Evolutionary conservation across 2,329 filamentous ascomycete species (phyloP), one percentile per base, ranked within the genome.

Genomic region (Cladorrhinum sp.): DNA sequence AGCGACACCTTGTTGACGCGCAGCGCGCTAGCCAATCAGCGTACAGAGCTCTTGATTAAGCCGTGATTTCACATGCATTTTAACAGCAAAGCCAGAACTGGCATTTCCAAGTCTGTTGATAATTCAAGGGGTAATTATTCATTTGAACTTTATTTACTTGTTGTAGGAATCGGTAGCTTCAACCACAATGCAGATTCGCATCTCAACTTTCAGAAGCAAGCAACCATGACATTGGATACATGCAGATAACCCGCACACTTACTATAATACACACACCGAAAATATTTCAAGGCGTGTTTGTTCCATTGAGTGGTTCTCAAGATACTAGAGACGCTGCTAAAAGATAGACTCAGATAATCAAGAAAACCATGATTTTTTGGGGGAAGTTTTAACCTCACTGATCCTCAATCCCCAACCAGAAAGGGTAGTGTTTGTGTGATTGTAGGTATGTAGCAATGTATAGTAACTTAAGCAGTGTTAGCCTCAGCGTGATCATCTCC

Each of bases 391-490:
- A 12, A 45, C 41, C 41, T 45, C 41, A 45, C 41, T 18, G 41
- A 45, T 45, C 41, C 41, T 45, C 41, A n/a, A 5, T 13, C 7
- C 20, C 41, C 10, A 45, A 45, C 16, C 41, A 18, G 41, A 45
- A 22, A 18, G 8, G 20, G 10, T 13, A 20, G n/a, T 54, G n/a
- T 41, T 12, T 54, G 22, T 41, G 32, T 29, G 16, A 20, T 18
- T 12, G 18, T 56, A n/a, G 18, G 25, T 25, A 38, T 36, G 32
- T 36, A 12, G 3, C 3, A n/a, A 49, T 29, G 23, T 29, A 56
- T 23, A 55, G 63, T 64, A 70, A 70, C 76, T 76, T 72, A 75
- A 70, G 66, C 70, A 69, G 70, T 67, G 78, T 81, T 81, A 81
- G 79, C 78, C 71, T 79, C 75, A 72, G 69, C 71, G 63, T 73